These are phyloP conservation scores for Thelonectria discophora DNA, from an alignment of 2,329 filamentous ascomycete species.

Conservation along the genomic window DNA sequence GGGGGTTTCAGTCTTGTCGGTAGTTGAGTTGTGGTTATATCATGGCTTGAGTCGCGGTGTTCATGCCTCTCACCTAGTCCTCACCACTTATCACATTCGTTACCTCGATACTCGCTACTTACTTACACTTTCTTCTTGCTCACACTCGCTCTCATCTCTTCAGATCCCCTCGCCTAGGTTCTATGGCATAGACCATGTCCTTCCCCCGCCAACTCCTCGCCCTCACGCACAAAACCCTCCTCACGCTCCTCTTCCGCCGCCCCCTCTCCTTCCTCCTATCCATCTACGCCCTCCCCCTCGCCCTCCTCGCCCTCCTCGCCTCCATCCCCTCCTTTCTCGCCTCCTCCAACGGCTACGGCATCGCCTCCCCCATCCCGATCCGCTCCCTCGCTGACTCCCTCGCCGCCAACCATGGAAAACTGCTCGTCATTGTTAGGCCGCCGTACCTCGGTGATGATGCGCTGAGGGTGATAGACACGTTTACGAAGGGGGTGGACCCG, in stretches of 20 bases:
- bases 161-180: too few relatives aligned
- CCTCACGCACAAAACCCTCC: constrained; percentile 28
- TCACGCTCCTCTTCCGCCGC: constrained; percentile 21
- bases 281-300: constrained; percentile 40
- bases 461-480: constrained; percentile 34
- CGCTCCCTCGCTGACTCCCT: constrained; percentile 29
- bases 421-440: constrained; percentile 38
- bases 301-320: constrained; percentile 43
- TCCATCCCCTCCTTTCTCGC: constrained; percentile 41
- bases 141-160: too few relatives aligned
- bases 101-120: too few relatives aligned
- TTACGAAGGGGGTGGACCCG: constrained; percentile 34
- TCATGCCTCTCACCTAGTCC: too few relatives aligned
- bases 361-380: constrained; percentile 33
- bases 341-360: constrained; percentile 23
- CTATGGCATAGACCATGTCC: background rate
- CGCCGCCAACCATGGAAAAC: constrained; percentile 27
- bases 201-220: constrained; percentile 25
- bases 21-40: too few relatives aligned
- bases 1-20: too few relatives aligned
- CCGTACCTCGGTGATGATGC: constrained; percentile 38
- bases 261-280: constrained; percentile 33
- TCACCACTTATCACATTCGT: too few relatives aligned
- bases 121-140: too few relatives aligned
- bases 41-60: too few relatives aligned